Conservation (phyloP, 169 alveolate species). For the Amoebophrya sp. region DNA sequence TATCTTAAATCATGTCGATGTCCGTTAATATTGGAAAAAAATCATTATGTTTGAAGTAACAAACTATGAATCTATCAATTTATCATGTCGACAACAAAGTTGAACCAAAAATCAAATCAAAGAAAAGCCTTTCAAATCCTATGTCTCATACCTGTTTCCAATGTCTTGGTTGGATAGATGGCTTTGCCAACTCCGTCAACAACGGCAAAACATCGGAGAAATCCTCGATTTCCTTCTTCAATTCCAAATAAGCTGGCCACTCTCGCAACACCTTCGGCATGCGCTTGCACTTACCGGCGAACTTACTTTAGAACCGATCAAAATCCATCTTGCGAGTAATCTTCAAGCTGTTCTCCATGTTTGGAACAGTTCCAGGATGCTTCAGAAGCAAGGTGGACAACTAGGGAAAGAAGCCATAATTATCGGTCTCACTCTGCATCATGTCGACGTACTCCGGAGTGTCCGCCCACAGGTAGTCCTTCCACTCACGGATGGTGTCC, state of each 20-base stretch:
- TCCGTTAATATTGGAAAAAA: neutral
- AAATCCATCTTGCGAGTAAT: neutral
- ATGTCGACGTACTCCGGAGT: slow-evolving; percentile 72
- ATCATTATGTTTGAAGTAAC: neutral
- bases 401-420: no score
- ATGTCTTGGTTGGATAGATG: slow-evolving; percentile 82
- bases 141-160: slow-evolving; percentile 81
- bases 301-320: slow-evolving; percentile 57
- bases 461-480: slow-evolving; percentile 80
- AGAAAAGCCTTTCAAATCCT: no score
- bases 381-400: no score
- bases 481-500: slow-evolving; percentile 82
- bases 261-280: slow-evolving; percentile 84
- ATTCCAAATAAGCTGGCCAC: slow-evolving; percentile 86
- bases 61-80: no score
- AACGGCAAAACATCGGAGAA: slow-evolving; percentile 71
- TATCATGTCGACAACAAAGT: no score
- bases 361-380: neutral
- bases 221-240: slow-evolving; percentile 75
- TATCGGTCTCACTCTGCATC: slow-evolving; percentile 65
- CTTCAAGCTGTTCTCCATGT: neutral
- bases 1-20: no score
- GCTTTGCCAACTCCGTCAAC: slow-evolving; percentile 77
- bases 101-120: no score
- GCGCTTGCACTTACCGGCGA: slow-evolving; percentile 75